A percentile compares a stretch with the other conserved stretches of the same genome.
Conservation (phyloP, 1,284 basidiomycete species). For the Gomphus bonarii region DNA sequence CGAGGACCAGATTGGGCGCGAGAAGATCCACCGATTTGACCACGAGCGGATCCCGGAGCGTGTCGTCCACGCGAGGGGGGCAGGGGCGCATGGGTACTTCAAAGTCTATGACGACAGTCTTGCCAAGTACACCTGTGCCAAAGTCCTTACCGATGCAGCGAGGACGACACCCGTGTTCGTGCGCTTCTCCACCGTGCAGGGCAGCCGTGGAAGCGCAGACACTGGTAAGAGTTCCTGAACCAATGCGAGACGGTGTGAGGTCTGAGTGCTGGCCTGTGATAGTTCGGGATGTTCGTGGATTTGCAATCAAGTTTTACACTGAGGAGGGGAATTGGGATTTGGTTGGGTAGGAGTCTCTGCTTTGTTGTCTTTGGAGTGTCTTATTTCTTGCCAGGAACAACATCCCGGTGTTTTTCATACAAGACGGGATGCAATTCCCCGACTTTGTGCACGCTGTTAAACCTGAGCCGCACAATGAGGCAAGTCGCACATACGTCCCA, state of each 20-base stretch:
- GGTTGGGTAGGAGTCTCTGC: slow-evolving; percentile 48
- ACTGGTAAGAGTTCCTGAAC: neutral
- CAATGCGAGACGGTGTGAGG: slow-evolving; percentile 30
- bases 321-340: slow-evolving; percentile 76
- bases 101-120: slow-evolving; percentile 55
- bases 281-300: slow-evolving; percentile 77
- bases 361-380: neutral
- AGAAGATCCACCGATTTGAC: slow-evolving; percentile 71
- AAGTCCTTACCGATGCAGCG: slow-evolving; percentile 62
- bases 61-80: slow-evolving; percentile 66
- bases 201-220: slow-evolving; percentile 59
- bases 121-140: slow-evolving; percentile 53
- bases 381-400: slow-evolving; percentile 21
- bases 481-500: slow-evolving; percentile 9
- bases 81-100: slow-evolving; percentile 76
- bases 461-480: slow-evolving; percentile 71
- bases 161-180: slow-evolving; percentile 66
- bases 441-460: slow-evolving; percentile 76
- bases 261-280: slow-evolving; percentile 17
- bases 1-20: slow-evolving; percentile 58
- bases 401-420: slow-evolving; percentile 79
- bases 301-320: slow-evolving; percentile 76
- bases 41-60: slow-evolving; percentile 83
- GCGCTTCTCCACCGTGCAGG: slow-evolving; percentile 77
- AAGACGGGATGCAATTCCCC: slow-evolving; percentile 76